A percentile compares a stretch with the other conserved stretches of the same genome.
These are phyloP conservation scores for Gorgonomyces haynaldii DNA, from an alignment of 192 early-diverging fungal species.

Conservation along the genomic window DNA sequence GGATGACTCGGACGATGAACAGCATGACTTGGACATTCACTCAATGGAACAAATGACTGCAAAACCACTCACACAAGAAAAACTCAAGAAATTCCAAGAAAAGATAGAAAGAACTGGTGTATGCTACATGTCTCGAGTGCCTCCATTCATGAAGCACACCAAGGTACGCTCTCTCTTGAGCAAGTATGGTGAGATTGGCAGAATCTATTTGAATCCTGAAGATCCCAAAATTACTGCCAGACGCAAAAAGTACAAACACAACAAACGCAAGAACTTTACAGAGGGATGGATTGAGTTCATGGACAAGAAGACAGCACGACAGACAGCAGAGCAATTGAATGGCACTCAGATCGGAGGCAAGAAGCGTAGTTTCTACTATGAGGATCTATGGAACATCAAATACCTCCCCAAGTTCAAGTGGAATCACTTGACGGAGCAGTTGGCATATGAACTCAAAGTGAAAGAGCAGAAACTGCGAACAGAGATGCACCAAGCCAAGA, in stretches of 20 bases:
- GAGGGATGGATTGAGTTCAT: slow-evolving; percentile 98
- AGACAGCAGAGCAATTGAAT: slow-evolving; percentile 65
- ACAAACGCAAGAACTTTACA: slow-evolving; percentile 71
- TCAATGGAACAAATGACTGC: slow-evolving; percentile 24
- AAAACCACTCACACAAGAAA: slow-evolving; percentile 48
- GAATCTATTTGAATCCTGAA: slow-evolving; percentile 79
- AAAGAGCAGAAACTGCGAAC: slow-evolving; percentile 68
- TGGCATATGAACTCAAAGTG: slow-evolving; percentile 61
- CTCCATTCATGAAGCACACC: slow-evolving; percentile 83
- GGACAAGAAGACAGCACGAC: slow-evolving; percentile 83
- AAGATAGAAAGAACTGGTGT: slow-evolving; percentile 71
- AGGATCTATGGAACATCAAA: slow-evolving; percentile 95
- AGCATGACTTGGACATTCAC: slow-evolving; percentile 8
- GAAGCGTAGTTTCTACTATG: slow-evolving; percentile 74
- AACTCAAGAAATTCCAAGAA: slow-evolving; percentile 50
- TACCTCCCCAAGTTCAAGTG: slow-evolving; percentile 96
- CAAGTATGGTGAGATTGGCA: slow-evolving; percentile 64
- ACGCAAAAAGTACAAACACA: slow-evolving; percentile 76
- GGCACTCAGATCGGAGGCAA: slow-evolving; percentile 75
- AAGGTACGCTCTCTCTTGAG: slow-evolving; percentile 68
- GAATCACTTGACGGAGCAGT: slow-evolving; percentile 86
- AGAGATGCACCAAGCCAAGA: slow-evolving; percentile 72
- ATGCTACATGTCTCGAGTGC: slow-evolving; percentile 80
- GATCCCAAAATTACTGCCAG: slow-evolving; percentile 63
- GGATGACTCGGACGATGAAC: slow-evolving; percentile 9